Evolutionary conservation across 1,284 basidiomycete species (phyloP), one percentile per base, ranked within the genome.

Genomic region (Trichosporon asahii): DNA sequence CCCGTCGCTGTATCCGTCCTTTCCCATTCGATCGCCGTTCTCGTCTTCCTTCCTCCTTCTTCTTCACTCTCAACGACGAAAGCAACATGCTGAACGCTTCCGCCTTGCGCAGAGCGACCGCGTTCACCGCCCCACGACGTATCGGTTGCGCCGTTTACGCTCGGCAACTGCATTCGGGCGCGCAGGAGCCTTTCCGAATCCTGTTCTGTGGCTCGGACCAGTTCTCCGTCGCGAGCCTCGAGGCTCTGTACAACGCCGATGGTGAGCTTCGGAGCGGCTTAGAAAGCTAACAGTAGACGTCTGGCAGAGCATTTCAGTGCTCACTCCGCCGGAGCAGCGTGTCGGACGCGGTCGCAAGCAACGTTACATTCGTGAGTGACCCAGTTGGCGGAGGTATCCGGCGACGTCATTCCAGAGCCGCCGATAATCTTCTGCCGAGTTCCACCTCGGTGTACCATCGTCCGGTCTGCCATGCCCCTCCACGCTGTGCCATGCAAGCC

Each of bases 131-230:
- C 57, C 31, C 33, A 3, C 33, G 33, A 9, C 63, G 35, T 21
- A 11, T 65, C 27, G 44, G 5, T 1, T 25, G 40, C 49, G 31
- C 29, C 11, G 18, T 14, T 6, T 9, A 33, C 31, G 25, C 35
- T 23, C 44, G 60, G 67, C 40, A 25, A 8, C 21, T 37, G 57
- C 61, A 66, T 14, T 29, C 33, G 3, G 57, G 40, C 68, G 46
- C 33, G 68, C 71, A 61, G 3, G 70, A 73, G 40, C 76, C 75
- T 3, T 82, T 84, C 75, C 77, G 82, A 25, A 77, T 85, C 25
- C 76, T 85, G 15, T 85, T 84, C 72, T 82, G 84, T 70, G 85
- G 85, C 4, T 83, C 83, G 8, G 85, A 85, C 70, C 73, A 74
- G 14, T 85, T 85, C 73, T 85, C 84, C 18, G 76, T 80, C 31